Evolutionary conservation across 768 basidiomycete genomes (phyloP).

Genomic region (Hericium rajendrae): DNA sequence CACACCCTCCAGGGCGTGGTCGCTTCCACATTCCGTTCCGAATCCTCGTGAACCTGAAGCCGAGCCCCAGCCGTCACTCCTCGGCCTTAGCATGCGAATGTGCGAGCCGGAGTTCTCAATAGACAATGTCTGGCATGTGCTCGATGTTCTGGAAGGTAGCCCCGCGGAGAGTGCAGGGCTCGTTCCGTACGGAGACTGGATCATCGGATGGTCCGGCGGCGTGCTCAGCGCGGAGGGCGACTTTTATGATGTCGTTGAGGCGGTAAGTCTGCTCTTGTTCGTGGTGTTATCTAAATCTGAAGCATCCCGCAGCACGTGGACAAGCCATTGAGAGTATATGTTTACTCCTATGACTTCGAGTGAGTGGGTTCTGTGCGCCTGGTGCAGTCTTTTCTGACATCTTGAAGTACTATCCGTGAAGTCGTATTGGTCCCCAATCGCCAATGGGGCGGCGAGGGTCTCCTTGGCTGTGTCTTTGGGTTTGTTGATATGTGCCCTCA

Average conservation of each 20-base stretch:
- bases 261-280: conserved; percentile 40
- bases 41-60: conserved; percentile 28
- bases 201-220: conserved; percentile 91
- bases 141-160: conserved; percentile 92
- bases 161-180: conserved; percentile 95
- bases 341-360: conserved; percentile 97
- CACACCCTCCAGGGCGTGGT: conserved; percentile 80
- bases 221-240: conserved; percentile 86
- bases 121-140: conserved; percentile 96
- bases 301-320: conserved; percentile 64
- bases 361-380: conserved; percentile 22
- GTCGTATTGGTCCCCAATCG: conserved; percentile 93
- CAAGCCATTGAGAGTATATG: conserved; percentile 87
- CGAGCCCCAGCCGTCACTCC: conserved; percentile 69
- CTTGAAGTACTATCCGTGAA: conserved; percentile 72
- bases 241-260: conserved; percentile 93
- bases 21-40: conserved; percentile 33
- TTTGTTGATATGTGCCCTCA: conserved; percentile 28
- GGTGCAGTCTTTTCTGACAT: not conserved
- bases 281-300: not conserved
- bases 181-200: conserved; percentile 80
- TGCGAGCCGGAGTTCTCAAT: conserved; percentile 84
- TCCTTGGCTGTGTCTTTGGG: conserved; percentile 95
- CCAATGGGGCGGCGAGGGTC: conserved; percentile 95
- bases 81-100: conserved; percentile 89